Evolutionary conservation across 176 grass and related monocot genomes (phyloP).

Genomic region (Musa troglodytarum): DNA sequence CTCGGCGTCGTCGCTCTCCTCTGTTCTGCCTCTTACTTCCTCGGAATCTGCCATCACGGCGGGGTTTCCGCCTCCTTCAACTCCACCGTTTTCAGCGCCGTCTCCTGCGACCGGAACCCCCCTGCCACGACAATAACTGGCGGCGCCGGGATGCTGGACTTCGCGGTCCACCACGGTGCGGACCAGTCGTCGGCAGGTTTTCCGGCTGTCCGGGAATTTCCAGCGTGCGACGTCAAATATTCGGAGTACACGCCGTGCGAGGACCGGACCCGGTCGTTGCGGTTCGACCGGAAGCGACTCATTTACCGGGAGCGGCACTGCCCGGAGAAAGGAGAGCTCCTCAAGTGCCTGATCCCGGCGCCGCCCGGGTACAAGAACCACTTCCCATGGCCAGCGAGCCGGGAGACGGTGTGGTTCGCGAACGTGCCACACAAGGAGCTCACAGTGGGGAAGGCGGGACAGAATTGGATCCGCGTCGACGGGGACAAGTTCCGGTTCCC

Average conservation of each 20-base stretch:
- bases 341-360: constrained; percentile 57
- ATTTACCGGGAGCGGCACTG: constrained; percentile 13
- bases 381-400: constrained; percentile 55
- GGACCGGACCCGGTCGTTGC: constrained; percentile 10
- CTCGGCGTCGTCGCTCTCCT: constrained; percentile 32
- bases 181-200: constrained; percentile 11
- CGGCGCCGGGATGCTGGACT: background rate
- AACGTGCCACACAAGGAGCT: constrained; percentile 75
- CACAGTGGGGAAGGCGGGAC: constrained; percentile 63
- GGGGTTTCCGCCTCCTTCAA: constrained; percentile 7
- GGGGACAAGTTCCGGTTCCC: constrained; percentile 61
- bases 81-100: constrained; percentile 5
- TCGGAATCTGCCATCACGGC: constrained; percentile 54
- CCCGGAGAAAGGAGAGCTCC: constrained; percentile 27
- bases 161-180: constrained; percentile 31
- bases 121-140: background rate
- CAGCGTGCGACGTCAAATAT: constrained; percentile 1
- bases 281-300: constrained; percentile 10
- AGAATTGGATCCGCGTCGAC: constrained; percentile 78
- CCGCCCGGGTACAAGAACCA: constrained; percentile 37
- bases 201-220: background rate
- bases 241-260: constrained; percentile 17
- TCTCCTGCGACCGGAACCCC: constrained; percentile 13
- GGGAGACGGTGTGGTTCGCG: constrained; percentile 55
- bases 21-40: constrained; percentile 47